phyloP scores from a whole-genome alignment of 305 asterid genomes.

The Fraxinus paxiana region DNA sequence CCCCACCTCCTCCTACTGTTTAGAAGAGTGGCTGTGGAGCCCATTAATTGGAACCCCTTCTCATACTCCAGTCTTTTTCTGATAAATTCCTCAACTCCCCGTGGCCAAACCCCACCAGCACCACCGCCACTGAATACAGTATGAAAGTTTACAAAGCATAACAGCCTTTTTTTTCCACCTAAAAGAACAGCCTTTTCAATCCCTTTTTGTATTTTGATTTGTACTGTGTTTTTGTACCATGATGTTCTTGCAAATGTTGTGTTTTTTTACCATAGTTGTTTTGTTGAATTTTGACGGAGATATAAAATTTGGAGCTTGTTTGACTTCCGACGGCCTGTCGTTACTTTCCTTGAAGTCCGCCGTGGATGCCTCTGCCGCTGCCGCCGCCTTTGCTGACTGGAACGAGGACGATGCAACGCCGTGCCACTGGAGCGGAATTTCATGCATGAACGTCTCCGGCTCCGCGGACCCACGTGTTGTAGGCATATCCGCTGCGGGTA shows the following conservation, averaged over 20 bases:
- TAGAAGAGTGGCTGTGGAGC: slow-evolving; percentile 37
- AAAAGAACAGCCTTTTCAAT: background rate
- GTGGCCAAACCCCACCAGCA: slow-evolving; percentile 4
- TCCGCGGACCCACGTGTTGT: slow-evolving; percentile 65
- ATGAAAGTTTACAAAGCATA: background rate
- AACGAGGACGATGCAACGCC: slow-evolving; percentile 70
- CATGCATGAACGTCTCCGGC: slow-evolving; percentile 73
- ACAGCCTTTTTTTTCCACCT: background rate
- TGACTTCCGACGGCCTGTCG: slow-evolving; percentile 77
- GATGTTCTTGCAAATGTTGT: slow-evolving; percentile 31
- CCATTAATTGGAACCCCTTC: slow-evolving; percentile 33
- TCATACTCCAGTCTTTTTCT: slow-evolving; percentile 42
- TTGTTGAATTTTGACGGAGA: slow-evolving; percentile 26
- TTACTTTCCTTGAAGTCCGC: slow-evolving; percentile 79
- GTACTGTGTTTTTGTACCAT: slow-evolving; percentile 11
- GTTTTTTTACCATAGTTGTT: slow-evolving; percentile 22
- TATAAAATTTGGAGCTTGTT: slow-evolving; percentile 23
- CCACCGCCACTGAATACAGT: slow-evolving; percentile 8
- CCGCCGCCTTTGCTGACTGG: slow-evolving; percentile 65
- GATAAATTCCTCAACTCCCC: slow-evolving; percentile 57
- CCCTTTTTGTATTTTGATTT: slow-evolving; percentile 1
- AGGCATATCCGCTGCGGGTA: slow-evolving; percentile 59
- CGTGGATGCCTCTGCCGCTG: slow-evolving; percentile 41
- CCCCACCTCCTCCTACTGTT: slow-evolving; percentile 22
- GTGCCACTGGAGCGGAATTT: slow-evolving; percentile 83